Evolutionary conservation across 257 asterid species (phyloP).

Genomic region (Solanum sparsipilum): DNA sequence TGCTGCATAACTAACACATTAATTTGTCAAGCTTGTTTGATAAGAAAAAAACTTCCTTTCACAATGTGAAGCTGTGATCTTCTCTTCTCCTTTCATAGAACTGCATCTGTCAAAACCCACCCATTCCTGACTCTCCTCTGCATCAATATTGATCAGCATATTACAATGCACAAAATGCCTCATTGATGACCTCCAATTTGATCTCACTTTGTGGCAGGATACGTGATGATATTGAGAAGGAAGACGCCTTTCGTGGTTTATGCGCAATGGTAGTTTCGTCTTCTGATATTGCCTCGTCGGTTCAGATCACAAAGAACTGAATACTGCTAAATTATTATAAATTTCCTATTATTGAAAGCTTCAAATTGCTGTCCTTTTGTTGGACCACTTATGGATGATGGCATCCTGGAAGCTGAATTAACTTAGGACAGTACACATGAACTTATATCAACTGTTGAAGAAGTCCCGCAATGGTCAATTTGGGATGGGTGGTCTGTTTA

Average conservation of each 20-base stretch:
- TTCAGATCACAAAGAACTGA: not conserved
- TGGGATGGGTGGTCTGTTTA: not conserved
- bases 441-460: not conserved
- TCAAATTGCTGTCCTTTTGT: not conserved
- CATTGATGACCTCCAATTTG: not conserved
- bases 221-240: constrained; percentile 95
- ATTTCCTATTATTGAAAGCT: not conserved
- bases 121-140: not conserved
- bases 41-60: not conserved
- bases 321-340: not conserved
- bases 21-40: not conserved
- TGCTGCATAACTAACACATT: not conserved
- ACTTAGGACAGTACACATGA: not conserved
- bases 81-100: not conserved
- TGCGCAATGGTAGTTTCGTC: constrained; percentile 69
- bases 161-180: not conserved
- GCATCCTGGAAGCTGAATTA: not conserved
- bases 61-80: not conserved
- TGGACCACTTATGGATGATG: not conserved
- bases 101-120: not conserved
- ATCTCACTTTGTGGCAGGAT: constrained; percentile 47
- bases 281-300: not conserved
- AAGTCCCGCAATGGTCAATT: not conserved
- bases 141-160: not conserved
- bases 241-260: constrained; percentile 93